phyloP scores from a whole-genome alignment of 176 grass and related monocot genomes.

The Oryza officinalis region DNA sequence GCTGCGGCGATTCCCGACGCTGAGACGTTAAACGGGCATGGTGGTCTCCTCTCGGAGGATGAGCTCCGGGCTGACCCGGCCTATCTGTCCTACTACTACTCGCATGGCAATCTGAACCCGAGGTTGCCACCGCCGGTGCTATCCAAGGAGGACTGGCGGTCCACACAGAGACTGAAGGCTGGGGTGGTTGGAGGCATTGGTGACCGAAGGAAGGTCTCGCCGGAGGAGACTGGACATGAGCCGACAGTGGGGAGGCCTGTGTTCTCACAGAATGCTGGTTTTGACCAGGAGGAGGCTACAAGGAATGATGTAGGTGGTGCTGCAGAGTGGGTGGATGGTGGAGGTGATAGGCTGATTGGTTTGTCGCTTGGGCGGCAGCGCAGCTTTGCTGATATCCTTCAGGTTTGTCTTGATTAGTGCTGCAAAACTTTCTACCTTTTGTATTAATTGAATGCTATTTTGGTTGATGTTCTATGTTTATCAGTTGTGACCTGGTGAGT shows the following conservation, averaged over 20 bases:
- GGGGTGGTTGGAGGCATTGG: slow-evolving; percentile 70
- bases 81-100: slow-evolving; percentile 89
- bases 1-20: slow-evolving; percentile 46
- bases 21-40: slow-evolving; percentile 41
- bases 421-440: slow-evolving; percentile 10
- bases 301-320: slow-evolving; percentile 41
- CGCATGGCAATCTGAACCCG: slow-evolving; percentile 90
- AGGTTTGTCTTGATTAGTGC: slow-evolving; percentile 56
- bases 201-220: slow-evolving; percentile 56
- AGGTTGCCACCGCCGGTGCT: slow-evolving; percentile 79
- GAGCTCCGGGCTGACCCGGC: slow-evolving; percentile 74
- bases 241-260: slow-evolving; percentile 38
- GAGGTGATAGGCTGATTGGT: slow-evolving; percentile 67
- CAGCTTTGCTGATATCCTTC: slow-evolving; percentile 83
- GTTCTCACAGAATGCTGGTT: slow-evolving; percentile 55
- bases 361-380: slow-evolving; percentile 69
- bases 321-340: slow-evolving; percentile 64
- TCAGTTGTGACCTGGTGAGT: background rate
- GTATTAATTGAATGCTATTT: slow-evolving; percentile 14
- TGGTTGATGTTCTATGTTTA: slow-evolving; percentile 13
- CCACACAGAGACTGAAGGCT: slow-evolving; percentile 70
- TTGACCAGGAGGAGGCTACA: slow-evolving; percentile 43
- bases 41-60: slow-evolving; percentile 62
- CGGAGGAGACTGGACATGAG: slow-evolving; percentile 48
- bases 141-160: slow-evolving; percentile 92